Evolutionary conservation across 306 rosid species (phyloP).

Genomic region (Gynostemma pentaphyllum): DNA sequence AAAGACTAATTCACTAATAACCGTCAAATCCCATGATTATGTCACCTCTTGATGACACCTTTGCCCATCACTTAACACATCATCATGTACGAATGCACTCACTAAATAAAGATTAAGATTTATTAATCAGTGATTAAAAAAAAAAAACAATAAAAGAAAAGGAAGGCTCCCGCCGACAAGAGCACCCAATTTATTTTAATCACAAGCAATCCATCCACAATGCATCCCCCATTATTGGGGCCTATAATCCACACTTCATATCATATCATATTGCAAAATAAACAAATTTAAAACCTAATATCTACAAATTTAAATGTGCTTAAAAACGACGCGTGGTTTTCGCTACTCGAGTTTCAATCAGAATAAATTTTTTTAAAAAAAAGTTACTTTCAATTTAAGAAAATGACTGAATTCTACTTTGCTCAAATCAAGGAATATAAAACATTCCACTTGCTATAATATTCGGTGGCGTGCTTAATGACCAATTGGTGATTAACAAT

Average conservation of each 20-base stretch:
- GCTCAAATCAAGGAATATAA: conserved; percentile 12
- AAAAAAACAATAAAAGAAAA: neutral
- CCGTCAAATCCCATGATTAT: conserved; percentile 9
- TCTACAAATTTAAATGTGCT: conserved; percentile 4
- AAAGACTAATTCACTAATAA: neutral
- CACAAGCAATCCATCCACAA: conserved; percentile 3
- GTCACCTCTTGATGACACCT: conserved; percentile 2
- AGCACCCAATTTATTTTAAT: conserved; percentile 10
- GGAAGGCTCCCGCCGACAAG: conserved; percentile 7
- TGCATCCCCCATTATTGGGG: conserved; percentile 13
- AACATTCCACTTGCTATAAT: conserved; percentile 19
- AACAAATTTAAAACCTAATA: neutral
- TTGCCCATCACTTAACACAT: neutral
- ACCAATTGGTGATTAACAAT: conserved; percentile 13
- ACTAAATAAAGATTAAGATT: too few relatives aligned
- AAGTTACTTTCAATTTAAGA: conserved; percentile 1
- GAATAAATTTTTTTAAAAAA: conserved; percentile 5
- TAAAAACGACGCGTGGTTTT: conserved; percentile 30
- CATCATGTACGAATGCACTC: neutral
- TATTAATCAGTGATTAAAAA: neutral
- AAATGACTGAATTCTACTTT: conserved; percentile 20
- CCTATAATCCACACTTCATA: conserved; percentile 12
- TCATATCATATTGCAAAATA: conserved; percentile 6
- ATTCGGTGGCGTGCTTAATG: conserved; percentile 15
- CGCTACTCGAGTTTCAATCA: conserved; percentile 14